phyloP scores from a whole-genome alignment of 2,329 filamentous ascomycete species.

The Sporothrix pseudoabietina region DNA sequence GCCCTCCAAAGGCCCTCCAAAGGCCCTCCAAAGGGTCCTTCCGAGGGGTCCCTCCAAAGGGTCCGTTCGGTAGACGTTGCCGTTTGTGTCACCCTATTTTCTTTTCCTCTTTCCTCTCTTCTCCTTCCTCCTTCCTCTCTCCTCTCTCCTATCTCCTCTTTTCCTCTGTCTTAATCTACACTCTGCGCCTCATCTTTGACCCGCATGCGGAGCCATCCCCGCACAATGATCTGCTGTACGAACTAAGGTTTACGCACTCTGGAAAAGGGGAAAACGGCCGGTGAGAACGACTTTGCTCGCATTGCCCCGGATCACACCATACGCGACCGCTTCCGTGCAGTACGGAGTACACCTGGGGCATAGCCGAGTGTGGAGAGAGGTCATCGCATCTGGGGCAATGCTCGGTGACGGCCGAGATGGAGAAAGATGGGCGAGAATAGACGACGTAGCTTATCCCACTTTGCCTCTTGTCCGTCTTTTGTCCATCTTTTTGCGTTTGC shows the following conservation, averaged over 20 bases:
- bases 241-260: not conserved
- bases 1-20: not conserved
- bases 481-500: not conserved
- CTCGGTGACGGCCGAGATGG: not conserved
- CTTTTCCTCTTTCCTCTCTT: not conserved
- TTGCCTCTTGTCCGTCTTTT: not conserved
- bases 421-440: not conserved
- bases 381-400: not conserved
- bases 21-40: not conserved
- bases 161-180: no score
- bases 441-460: not conserved
- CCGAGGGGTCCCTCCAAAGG: not conserved
- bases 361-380: not conserved
- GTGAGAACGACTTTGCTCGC: not conserved
- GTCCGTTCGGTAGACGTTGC: not conserved
- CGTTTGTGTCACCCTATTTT: not conserved
- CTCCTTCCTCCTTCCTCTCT: not conserved
- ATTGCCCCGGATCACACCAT: not conserved
- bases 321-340: not conserved
- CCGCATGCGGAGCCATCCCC: not conserved
- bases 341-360: not conserved
- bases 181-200: not conserved
- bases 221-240: not conserved
- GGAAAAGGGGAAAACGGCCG: not conserved
- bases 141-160: not conserved